Percentiles rank a stretch among this genome's conserved stretches.
Evolutionary conservation across 1,139 yeast species (phyloP).

Genomic region (Waltiozyma sp.): DNA sequence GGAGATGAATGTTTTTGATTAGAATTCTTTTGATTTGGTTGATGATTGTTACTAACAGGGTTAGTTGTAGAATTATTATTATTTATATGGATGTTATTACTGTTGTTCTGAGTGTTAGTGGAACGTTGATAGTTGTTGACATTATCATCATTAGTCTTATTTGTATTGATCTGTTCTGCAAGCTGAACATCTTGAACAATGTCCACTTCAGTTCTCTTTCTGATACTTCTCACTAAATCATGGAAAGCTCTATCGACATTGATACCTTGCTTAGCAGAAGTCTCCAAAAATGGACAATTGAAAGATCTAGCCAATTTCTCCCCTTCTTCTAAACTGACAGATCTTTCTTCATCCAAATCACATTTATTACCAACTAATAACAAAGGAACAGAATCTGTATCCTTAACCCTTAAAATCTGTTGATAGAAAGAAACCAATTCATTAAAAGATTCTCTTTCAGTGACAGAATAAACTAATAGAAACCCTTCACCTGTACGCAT

Average conservation of each 20-base stretch:
- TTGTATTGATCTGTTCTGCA: not conserved
- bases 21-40: not conserved
- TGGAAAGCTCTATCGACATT: slow-evolving; percentile 91
- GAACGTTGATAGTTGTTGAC: slow-evolving; percentile 17
- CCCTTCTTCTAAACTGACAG: slow-evolving; percentile 76
- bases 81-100: slow-evolving; percentile 18
- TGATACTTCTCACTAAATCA: slow-evolving; percentile 57
- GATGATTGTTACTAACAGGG: too few species aligned
- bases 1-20: not conserved
- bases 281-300: slow-evolving; percentile 77
- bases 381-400: slow-evolving; percentile 59
- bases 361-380: slow-evolving; percentile 70
- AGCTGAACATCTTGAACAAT: slow-evolving; percentile 12
- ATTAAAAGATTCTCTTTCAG: slow-evolving; percentile 68
- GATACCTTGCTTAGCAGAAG: slow-evolving; percentile 86
- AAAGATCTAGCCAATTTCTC: slow-evolving; percentile 61
- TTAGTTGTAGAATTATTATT: too few species aligned
- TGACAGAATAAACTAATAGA: slow-evolving; percentile 72
- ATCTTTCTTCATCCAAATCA: slow-evolving; percentile 74
- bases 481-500: slow-evolving; percentile 94
- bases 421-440: slow-evolving; percentile 72
- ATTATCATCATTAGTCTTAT: not conserved
- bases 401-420: slow-evolving; percentile 82
- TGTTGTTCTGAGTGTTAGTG: slow-evolving; percentile 23
- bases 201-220: slow-evolving; percentile 20